Evolutionary conservation across 768 basidiomycete species (phyloP), one percentile per base, ranked within the genome.

Genomic region (Tricholoma matsutake): DNA sequence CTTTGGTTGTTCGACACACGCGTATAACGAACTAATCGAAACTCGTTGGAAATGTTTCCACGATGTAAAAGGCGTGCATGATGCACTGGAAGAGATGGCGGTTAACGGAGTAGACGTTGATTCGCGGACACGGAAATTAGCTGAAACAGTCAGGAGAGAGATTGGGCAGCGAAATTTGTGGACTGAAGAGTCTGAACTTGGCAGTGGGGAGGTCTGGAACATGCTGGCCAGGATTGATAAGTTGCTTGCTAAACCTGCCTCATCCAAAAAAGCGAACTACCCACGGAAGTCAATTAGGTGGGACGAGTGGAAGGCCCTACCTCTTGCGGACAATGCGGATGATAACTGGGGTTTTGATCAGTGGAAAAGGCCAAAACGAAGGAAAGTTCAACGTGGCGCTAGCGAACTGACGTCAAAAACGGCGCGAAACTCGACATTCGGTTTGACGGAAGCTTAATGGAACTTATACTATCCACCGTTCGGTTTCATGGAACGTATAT

Each of bases 11-110:
- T 89, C 92, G 9, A 91, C 94, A 0, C 81, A 81, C 9, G 90
- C 88, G 0, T 97, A 96, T 74, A 94, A 95, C 72, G 93, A 96
- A 70, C 80, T 95, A 18, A 83, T 98, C 28, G 79, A 84, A 67
- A 93, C 91, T n/a, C 85, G 85, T 18, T 98, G 96, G 96, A 74
- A 77, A 7, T 85, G 81, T 58, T 92, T 96, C 78, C 83, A 84
- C n/a, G 93, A 96, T 75, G 75, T 95, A 35, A 80, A 82, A 51
- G 91, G 89, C 28, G 87, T 94, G 0, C 83, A 83, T 56, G 81
- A 83, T 18, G 85, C 88, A 5, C 73, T 96, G 16, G 81, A 87
- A 60, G 94, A 96, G 71, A 96, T 97, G 94, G 73, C 76, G 22
- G 79, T 86, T 39, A 93, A 95, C 65, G 91, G 90, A 13, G 86